These are phyloP conservation scores for Halenospora varia DNA, from an alignment of 495 filamentous ascomycete genomes.

Conservation along the genomic window DNA sequence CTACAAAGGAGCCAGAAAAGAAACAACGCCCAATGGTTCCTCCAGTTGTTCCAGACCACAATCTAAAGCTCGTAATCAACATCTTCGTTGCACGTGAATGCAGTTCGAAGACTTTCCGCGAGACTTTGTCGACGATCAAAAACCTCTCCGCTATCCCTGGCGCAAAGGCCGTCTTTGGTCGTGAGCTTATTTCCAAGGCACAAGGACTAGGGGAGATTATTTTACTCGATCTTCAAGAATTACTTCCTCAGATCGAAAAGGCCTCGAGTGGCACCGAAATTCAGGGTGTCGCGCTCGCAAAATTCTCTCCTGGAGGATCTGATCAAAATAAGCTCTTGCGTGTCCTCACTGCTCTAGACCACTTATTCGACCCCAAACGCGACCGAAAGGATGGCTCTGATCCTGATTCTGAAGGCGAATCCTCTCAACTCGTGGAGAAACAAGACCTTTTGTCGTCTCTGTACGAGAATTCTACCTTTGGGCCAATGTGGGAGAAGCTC, in stretches of 20 bases:
- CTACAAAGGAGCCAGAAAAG: constrained; percentile 44
- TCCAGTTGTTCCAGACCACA: constrained; percentile 83
- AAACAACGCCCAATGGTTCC: constrained; percentile 70
- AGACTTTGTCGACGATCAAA: constrained; percentile 95
- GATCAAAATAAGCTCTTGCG: constrained; percentile 94
- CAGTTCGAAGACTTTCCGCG: constrained; percentile 92
- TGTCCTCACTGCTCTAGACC: constrained; percentile 91
- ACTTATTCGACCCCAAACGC: constrained; percentile 77
- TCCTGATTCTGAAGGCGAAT: constrained; percentile 48
- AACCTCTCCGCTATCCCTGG: constrained; percentile 91
- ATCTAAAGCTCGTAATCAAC: constrained; percentile 88
- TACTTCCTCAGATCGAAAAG: constrained; percentile 82
- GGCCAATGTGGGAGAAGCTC: constrained; percentile 87
- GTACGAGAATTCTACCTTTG: constrained; percentile 88
- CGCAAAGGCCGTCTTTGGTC: constrained; percentile 85
- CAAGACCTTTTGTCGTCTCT: constrained; percentile 81
- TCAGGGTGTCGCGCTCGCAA: constrained; percentile 87
- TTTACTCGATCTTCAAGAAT: constrained; percentile 74
- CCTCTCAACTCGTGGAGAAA: constrained; percentile 52
- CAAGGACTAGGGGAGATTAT: constrained; percentile 80
- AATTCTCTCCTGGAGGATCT: constrained; percentile 92
- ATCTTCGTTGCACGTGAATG: constrained; percentile 95
- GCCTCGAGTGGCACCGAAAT: constrained; percentile 89
- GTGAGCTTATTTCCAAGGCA: constrained; percentile 83
- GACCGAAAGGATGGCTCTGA: constrained; percentile 46